Conservation (phyloP, 1,284 basidiomycete species). For the Moesziomyces globuligerus region DNA sequence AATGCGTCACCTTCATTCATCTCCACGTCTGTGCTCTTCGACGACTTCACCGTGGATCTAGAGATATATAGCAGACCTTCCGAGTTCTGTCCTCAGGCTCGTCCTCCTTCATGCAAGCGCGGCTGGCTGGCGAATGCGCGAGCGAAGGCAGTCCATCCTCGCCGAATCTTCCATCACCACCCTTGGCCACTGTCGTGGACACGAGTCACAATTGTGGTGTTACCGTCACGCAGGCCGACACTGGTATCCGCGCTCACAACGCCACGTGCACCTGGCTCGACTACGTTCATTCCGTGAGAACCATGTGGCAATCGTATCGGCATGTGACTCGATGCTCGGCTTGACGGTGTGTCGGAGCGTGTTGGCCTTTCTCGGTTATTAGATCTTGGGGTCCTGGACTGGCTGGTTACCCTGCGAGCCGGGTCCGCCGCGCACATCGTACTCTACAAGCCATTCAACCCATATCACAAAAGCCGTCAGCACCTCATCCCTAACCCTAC, state of each 20-base stretch:
- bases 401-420: conserved; percentile 50
- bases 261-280: too few species aligned
- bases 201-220: too few species aligned
- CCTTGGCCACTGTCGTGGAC: conserved; percentile 5
- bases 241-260: too few species aligned
- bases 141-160: conserved; percentile 19
- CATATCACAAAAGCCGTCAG: neutral
- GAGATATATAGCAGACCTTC: too few species aligned
- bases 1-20: too few species aligned
- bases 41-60: too few species aligned
- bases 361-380: neutral
- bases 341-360: too few species aligned
- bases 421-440: conserved; percentile 50
- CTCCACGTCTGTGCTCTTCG: too few species aligned
- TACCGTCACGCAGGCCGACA: too few species aligned
- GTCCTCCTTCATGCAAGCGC: conserved; percentile 28
- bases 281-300: neutral
- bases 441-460: conserved; percentile 24
- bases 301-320: too few species aligned
- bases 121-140: conserved; percentile 43
- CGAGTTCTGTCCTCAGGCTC: conserved; percentile 47
- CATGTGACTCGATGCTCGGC: too few species aligned
- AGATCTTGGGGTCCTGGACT: conserved; percentile 49
- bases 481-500: neutral
- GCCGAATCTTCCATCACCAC: neutral